Conservation (phyloP, 441 rosid species). For the Corymbia calophylla region DNA sequence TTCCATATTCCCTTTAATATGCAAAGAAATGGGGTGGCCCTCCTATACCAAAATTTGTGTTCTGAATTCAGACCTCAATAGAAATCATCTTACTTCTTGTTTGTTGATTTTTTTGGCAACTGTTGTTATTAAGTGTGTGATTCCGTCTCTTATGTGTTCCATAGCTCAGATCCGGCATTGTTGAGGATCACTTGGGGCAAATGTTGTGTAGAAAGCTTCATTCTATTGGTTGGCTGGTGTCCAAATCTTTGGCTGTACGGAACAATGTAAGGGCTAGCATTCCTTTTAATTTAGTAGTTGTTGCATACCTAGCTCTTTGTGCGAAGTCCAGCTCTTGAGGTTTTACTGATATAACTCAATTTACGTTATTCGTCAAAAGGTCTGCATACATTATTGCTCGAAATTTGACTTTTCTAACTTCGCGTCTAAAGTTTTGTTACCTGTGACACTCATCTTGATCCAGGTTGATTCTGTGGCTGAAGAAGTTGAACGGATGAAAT, state of each 20-base stretch:
- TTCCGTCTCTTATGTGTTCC: constrained; percentile 46
- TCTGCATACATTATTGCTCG: background rate
- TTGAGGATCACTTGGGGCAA: constrained; percentile 82
- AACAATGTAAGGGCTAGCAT: constrained; percentile 53
- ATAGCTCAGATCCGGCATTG: constrained; percentile 99
- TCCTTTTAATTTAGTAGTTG: background rate
- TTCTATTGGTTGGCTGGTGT: constrained; percentile 77
- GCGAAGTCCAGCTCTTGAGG: background rate
- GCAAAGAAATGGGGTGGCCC: background rate
- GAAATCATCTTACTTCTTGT: background rate
- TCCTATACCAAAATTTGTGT: background rate
- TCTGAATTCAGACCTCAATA: background rate
- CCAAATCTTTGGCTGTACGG: constrained; percentile 51
- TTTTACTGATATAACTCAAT: background rate
- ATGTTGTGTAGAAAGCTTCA: constrained; percentile 67
- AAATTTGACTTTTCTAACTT: background rate
- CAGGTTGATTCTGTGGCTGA: constrained; percentile 97
- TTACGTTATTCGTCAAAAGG: background rate
- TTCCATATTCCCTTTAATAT: background rate
- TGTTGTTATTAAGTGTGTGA: background rate
- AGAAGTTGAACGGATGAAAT: constrained; percentile 77
- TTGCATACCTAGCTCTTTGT: background rate
- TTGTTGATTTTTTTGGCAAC: background rate
- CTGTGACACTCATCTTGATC: constrained; percentile 15
- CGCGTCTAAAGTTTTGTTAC: background rate